Conservation (phyloP, 2,329 filamentous ascomycete genomes). For the Magnaporthiopsis poae region DNA sequence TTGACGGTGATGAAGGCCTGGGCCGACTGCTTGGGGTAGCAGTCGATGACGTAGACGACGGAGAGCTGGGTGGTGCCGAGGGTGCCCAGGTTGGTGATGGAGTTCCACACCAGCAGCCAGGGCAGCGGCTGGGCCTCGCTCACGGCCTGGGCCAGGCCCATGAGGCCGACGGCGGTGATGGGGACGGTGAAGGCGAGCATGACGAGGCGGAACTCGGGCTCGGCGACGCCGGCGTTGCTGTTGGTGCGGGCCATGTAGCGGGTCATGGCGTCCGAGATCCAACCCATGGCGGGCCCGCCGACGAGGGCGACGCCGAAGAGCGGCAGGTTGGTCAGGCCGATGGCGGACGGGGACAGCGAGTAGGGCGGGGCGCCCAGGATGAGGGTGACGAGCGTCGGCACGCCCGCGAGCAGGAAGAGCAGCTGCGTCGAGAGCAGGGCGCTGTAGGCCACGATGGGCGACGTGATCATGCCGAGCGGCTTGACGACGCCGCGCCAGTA, state of each 20-base stretch:
- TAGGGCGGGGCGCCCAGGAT: slow-evolving; percentile 44
- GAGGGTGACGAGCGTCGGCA: slow-evolving; percentile 28
- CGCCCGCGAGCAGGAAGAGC: slow-evolving; percentile 6
- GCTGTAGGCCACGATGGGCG: slow-evolving; percentile 6
- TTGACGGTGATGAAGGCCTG: slow-evolving; percentile 7
- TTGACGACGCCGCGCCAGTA: slow-evolving; percentile 7
- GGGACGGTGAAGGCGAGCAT: slow-evolving; percentile 5
- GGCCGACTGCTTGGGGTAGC: slow-evolving; percentile 5
- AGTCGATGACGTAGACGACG: slow-evolving; percentile 8
- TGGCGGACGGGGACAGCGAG: slow-evolving; percentile 40
- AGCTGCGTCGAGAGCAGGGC: slow-evolving; percentile 4
- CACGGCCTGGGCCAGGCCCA: slow-evolving; percentile 4
- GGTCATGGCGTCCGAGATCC: neutral
- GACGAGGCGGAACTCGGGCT: slow-evolving; percentile 9
- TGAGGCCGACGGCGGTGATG: slow-evolving; percentile 6
- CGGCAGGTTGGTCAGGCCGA: slow-evolving; percentile 47
- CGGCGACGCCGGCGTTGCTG: slow-evolving; percentile 4
- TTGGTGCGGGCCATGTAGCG: slow-evolving; percentile 7
- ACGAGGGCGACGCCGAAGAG: slow-evolving; percentile 41
- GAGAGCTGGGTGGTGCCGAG: slow-evolving; percentile 2
- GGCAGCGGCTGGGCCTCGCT: slow-evolving; percentile 1
- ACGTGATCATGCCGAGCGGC: slow-evolving; percentile 7
- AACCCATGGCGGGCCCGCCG: slow-evolving; percentile 3
- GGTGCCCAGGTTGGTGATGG: slow-evolving; percentile 1
- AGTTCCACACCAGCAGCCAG: slow-evolving; percentile 8